These are phyloP conservation scores for Sporisorium sorghi DNA, from an alignment of 1,284 basidiomycete species.

Conservation along the genomic window DNA sequence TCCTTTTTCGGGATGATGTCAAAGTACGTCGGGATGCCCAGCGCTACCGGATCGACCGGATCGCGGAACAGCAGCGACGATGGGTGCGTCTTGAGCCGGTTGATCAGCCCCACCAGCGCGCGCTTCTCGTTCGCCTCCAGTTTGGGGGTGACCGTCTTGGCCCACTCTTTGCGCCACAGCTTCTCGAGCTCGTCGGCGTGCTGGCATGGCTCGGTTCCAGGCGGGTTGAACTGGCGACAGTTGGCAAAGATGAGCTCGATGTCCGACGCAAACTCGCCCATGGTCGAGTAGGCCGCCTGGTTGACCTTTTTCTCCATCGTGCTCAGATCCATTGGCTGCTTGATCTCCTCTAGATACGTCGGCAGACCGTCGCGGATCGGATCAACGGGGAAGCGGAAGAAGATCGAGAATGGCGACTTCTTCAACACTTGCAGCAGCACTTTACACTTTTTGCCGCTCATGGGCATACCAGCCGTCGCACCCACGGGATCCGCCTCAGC, in stretches of 20 bases:
- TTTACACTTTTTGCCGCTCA: slow-evolving; percentile 76
- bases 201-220: slow-evolving; percentile 77
- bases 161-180: slow-evolving; percentile 86
- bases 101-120: slow-evolving; percentile 79
- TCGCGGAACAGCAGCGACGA: slow-evolving; percentile 71
- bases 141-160: slow-evolving; percentile 79
- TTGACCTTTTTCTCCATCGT: slow-evolving; percentile 79
- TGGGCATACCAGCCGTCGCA: slow-evolving; percentile 48
- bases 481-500: slow-evolving; percentile 52
- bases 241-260: slow-evolving; percentile 87
- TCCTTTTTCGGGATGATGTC: slow-evolving; percentile 84
- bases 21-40: slow-evolving; percentile 85
- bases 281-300: slow-evolving; percentile 54
- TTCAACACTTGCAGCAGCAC: slow-evolving; percentile 77
- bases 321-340: slow-evolving; percentile 89
- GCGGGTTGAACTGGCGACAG: slow-evolving; percentile 72
- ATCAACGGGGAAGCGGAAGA: slow-evolving; percentile 89
- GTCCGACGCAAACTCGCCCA: slow-evolving; percentile 79
- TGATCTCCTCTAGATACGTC: slow-evolving; percentile 94
- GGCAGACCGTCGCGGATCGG: slow-evolving; percentile 79
- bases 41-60: slow-evolving; percentile 76
- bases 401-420: slow-evolving; percentile 78
- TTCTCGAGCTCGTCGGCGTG: slow-evolving; percentile 81
- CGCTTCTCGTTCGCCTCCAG: slow-evolving; percentile 85
- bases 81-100: slow-evolving; percentile 70